Evolutionary conservation across 305 asterid species (phyloP), one percentile per base, ranked within the genome.

Genomic region (Lippia alba): DNA sequence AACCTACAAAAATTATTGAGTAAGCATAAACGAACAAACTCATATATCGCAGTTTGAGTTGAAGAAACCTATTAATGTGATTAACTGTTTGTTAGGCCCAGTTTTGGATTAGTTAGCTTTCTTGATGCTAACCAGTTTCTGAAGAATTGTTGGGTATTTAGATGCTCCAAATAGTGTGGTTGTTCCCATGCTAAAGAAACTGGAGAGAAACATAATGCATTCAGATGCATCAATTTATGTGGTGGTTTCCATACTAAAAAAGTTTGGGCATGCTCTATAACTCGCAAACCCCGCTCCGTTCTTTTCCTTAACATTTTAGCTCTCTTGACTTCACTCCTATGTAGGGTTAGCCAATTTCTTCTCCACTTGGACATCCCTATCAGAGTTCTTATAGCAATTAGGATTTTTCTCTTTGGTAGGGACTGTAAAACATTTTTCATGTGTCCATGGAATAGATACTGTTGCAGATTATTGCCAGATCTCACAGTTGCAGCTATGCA

Each of bases 1-100:
- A 85, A 74, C 92, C 86, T 48, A 86, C 77, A 51, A 90, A 84
- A 86, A 36, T 63, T 63, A 77, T 94, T 61, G 97, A 91, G 99
- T 91, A 84, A 87, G 99, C 83, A 78, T 70, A 59, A 36, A 59
- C 64, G 33, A 65, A 48, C 50, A 61, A 59, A 67, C 71, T 55
- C 71, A 8, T 36, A 53, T 67, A 32, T 18, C 12, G 67, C 59
- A 69, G 67, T 45, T 71, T 51, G 30, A 65, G 54, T 74, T 40
- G 30, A 53, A 18, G 61, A 60, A 56, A 61, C 41, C 56, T 49
- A 51, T 53, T 57, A 58, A 18, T 51, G 8, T 63, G 59, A 64
- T 56, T 40, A 54, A 32, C 24, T 12, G 40, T 40, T 30, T 12
- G 40, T 40, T 30, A 36, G 61, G 73, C 74, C 36, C 39, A 45